Percentiles rank a stretch among this genome's conserved stretches.
Conservation (phyloP, 2,329 filamentous ascomycete genomes). For the Juglanconis oblonga region DNA sequence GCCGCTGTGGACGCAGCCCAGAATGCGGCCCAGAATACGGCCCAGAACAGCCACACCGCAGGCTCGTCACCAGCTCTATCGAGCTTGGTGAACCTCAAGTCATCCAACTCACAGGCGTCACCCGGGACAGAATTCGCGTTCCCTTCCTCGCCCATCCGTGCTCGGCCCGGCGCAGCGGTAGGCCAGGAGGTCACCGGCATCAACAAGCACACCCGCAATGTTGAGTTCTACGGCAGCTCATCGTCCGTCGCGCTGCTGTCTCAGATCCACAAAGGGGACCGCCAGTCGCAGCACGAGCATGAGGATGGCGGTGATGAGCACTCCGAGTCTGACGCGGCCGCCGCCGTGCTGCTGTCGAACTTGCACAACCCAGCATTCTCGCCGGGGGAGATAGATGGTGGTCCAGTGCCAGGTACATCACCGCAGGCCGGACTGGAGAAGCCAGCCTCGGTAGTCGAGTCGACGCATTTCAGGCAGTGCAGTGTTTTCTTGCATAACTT, state of each 20-base stretch:
- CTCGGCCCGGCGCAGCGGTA: conserved; percentile 26
- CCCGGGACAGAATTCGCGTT: conserved; percentile 17
- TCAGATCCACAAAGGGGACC: conserved; percentile 32
- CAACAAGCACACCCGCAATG: conserved; percentile 41
- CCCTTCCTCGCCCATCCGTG: conserved; percentile 20
- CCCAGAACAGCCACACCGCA: not conserved
- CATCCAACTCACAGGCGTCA: conserved; percentile 21
- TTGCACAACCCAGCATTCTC: conserved; percentile 45
- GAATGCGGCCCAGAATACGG: not conserved
- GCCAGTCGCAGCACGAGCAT: conserved; percentile 15
- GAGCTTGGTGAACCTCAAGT: conserved; percentile 4
- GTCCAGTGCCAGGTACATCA: not conserved
- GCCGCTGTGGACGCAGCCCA: conserved; percentile 5
- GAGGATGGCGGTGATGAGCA: conserved; percentile 1
- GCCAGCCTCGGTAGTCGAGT: conserved; percentile 13
- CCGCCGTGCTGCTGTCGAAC: conserved; percentile 36
- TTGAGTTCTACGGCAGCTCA: conserved; percentile 47
- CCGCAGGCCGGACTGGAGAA: not conserved
- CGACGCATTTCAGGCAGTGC: conserved; percentile 39
- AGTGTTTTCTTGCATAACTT: conserved; percentile 44
- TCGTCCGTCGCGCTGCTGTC: conserved; percentile 44
- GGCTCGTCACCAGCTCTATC: conserved; percentile 8
- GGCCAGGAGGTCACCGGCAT: conserved; percentile 39
- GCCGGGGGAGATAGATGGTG: conserved; percentile 20
- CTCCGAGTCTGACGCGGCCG: conserved; percentile 27